Percentiles rank a stretch among this genome's conserved stretches.
These are phyloP conservation scores for Helminthosporium solani DNA, from an alignment of 2,329 filamentous ascomycete species.

Conservation along the genomic window DNA sequence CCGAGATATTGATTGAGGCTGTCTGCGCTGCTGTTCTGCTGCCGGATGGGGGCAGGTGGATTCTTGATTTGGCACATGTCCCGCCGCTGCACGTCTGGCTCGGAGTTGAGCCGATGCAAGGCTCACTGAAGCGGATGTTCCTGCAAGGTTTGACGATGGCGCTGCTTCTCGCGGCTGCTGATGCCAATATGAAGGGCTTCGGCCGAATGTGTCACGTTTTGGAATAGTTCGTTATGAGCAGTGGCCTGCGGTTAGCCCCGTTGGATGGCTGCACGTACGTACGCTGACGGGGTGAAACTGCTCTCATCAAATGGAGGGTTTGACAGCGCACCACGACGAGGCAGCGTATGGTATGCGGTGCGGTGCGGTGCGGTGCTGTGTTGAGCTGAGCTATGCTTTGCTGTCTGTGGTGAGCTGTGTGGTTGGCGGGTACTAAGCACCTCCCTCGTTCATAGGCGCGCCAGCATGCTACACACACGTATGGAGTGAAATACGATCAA, in stretches of 20 bases:
- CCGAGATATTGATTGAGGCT: background rate
- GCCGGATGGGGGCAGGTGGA: background rate
- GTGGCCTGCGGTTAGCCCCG: too few relatives aligned
- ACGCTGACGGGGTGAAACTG: constrained; percentile 20
- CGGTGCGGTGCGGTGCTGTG: too few relatives aligned
- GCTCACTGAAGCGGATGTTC: background rate
- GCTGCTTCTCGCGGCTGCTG: background rate
- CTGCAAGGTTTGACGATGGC: background rate
- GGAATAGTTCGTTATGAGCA: too few relatives aligned
- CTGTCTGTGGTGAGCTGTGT: too few relatives aligned
- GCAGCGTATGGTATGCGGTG: too few relatives aligned
- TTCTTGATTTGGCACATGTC: background rate
- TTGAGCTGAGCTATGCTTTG: too few relatives aligned
- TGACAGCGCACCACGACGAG: too few relatives aligned
- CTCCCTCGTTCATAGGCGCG: too few relatives aligned
- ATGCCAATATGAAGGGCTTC: background rate
- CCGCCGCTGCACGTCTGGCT: background rate
- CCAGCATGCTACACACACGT: background rate
- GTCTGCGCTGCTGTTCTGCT: background rate
- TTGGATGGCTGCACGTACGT: constrained; percentile 13
- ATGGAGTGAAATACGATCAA: background rate
- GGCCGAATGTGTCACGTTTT: constrained; percentile 23
- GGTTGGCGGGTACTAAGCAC: too few relatives aligned
- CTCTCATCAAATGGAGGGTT: constrained; percentile 19
- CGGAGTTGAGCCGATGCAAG: background rate